Percentiles rank a stretch among this genome's conserved stretches.
These are phyloP conservation scores for Fusarium chaquense DNA, from an alignment of 2,329 filamentous ascomycete species.

Conservation along the genomic window DNA sequence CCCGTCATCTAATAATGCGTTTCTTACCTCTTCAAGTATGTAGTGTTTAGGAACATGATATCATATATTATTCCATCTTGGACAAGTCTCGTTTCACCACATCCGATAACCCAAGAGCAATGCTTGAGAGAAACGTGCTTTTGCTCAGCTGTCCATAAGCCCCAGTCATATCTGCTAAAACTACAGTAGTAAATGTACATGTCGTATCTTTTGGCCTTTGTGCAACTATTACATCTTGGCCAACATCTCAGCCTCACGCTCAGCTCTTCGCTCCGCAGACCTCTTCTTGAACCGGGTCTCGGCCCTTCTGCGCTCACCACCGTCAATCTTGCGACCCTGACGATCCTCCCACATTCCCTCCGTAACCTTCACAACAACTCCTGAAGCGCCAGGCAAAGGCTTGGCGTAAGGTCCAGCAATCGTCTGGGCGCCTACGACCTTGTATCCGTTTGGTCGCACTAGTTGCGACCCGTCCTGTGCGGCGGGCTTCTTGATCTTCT, in stretches of 20 bases:
- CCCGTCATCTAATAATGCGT: conserved; percentile 9
- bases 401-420: conserved; percentile 82
- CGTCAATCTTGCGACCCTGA: conserved; percentile 91
- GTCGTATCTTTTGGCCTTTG: conserved; percentile 31
- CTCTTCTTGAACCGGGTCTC: conserved; percentile 89
- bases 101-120: neutral
- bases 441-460: conserved; percentile 62
- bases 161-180: conserved; percentile 45
- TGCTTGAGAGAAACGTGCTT: conserved; percentile 24
- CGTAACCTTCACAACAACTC: conserved; percentile 75
- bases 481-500: neutral
- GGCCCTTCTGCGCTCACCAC: conserved; percentile 89
- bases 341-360: conserved; percentile 95
- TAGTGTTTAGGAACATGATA: neutral
- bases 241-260: conserved; percentile 59
- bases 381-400: conserved; percentile 73
- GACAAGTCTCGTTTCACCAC: neutral
- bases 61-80: neutral
- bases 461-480: conserved; percentile 24
- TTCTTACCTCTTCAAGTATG: neutral
- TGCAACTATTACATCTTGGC: conserved; percentile 49
- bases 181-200: conserved; percentile 50
- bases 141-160: conserved; percentile 33
- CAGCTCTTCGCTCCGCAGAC: conserved; percentile 81
- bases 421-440: conserved; percentile 73